Evolutionary conservation across 139 green algal genomes (phyloP), one percentile per base, ranked within the genome.

Genomic region (Coccomyxa sp.): DNA sequence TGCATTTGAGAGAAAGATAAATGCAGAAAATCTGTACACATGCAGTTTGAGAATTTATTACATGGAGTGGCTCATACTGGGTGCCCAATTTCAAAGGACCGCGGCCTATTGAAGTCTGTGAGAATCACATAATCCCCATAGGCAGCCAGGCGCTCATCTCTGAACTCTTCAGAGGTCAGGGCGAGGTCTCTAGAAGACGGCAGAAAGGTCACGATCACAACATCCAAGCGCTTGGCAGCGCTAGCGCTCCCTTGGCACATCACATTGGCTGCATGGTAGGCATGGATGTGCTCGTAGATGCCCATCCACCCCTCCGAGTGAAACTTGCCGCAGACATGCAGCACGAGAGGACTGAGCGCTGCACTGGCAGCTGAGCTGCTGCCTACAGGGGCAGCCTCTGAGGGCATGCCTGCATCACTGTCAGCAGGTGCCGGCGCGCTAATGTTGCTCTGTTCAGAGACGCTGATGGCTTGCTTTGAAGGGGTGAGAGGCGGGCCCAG

Each of bases 301-400:
- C 86, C 86, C 55, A 90, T 74, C 18, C 80, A n/a, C 29, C 78
- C 44, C 81, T 90, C 86, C n/a, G 29, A 77, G 64, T 90, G 86
- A 9, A 87, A 86, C 73, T 89, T 89, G 70, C 86, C 86, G 38
- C 82, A 89, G 18, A 64, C 50, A 64, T 64, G 50, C 22, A 64
- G 50, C 50, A 64, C 50, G 18, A 64, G 50, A 18, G 50, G 50
- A 18, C 50, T 64, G 50, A 18, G 18, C 27, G 50, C 22, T 2
- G 3, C 27, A 2, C 3, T 2, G 5, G 3, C 27, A 18, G 18
- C 27, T 18, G 5, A 18, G 27, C 18, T 6, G 50, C 18, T 22
- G 5, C 50, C 27, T 18, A 31, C 50, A 64, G 18, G 27, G 50
- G 5, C 27, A 31, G 50, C 50, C 5, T 64, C 5, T 10, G 50